Conservation (phyloP, 352 stramenopile species). For the Phytophthora pluvialis region DNA sequence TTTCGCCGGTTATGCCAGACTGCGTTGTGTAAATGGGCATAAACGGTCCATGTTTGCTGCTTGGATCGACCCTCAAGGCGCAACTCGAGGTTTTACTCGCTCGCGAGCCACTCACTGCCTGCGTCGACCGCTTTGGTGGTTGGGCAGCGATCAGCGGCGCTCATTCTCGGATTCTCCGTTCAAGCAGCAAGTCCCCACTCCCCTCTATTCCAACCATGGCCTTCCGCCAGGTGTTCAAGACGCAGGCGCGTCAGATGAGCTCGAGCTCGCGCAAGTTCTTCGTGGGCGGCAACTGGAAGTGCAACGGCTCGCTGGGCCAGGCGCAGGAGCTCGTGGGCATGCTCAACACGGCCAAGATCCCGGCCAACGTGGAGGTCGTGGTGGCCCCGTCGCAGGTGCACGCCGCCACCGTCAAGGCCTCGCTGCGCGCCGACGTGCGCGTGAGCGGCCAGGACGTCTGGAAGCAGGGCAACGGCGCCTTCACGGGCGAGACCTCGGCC, state of each 20-base stretch:
- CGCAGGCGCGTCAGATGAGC: constrained; percentile 70
- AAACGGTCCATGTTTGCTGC: constrained; percentile 12
- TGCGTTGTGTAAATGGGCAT: background rate
- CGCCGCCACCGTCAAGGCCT: constrained; percentile 64
- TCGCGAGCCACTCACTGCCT: background rate
- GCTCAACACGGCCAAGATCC: constrained; percentile 88
- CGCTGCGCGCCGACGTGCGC: constrained; percentile 67
- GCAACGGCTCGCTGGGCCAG: constrained; percentile 84
- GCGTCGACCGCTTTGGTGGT: constrained; percentile 4
- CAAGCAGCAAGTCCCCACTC: constrained; percentile 36
- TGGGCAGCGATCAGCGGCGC: background rate
- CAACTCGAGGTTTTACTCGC: constrained; percentile 27
- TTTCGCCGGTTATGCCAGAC: constrained; percentile 8
- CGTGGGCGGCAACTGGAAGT: constrained; percentile 99
- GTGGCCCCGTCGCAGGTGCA: constrained; percentile 96
- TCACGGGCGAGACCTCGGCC: constrained; percentile 97
- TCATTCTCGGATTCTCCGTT: constrained; percentile 59
- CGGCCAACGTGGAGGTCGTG: constrained; percentile 93
- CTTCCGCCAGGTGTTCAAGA: constrained; percentile 51
- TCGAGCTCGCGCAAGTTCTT: constrained; percentile 95
- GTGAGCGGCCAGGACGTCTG: constrained; percentile 96
- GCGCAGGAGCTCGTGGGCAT: constrained; percentile 74
- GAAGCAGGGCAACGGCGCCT: constrained; percentile 95
- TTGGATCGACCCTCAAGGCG: constrained; percentile 19
- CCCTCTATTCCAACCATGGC: constrained; percentile 39